phyloP scores from a whole-genome alignment of 2,329 filamentous ascomycete species.

The Gnomoniopsis sp. region DNA sequence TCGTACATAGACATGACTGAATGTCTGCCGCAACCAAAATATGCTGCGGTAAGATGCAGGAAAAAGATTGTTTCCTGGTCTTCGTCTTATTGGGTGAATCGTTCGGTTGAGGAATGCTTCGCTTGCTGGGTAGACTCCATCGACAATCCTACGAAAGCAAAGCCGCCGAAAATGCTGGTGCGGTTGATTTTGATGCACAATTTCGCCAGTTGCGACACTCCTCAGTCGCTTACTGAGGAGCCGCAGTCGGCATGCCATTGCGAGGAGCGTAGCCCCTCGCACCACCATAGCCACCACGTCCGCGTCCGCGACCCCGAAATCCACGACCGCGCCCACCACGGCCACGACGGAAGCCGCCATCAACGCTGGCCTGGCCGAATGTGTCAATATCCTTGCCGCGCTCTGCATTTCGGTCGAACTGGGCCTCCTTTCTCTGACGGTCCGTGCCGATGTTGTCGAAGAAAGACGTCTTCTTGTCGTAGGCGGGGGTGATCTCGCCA shows the following conservation, averaged over 20 bases:
- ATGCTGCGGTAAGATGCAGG: conserved; percentile 11
- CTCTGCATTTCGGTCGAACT: conserved; percentile 85
- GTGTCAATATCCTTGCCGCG: conserved; percentile 41
- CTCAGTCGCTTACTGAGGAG: conserved; percentile 5
- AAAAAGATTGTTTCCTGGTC: not conserved
- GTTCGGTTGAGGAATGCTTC: conserved; percentile 1
- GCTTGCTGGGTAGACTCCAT: not conserved
- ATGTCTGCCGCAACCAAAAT: not conserved
- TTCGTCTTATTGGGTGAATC: not conserved
- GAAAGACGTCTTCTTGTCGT: conserved; percentile 88
- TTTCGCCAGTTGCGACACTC: too few species aligned
- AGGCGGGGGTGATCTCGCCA: conserved; percentile 44
- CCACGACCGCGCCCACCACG: conserved; percentile 50
- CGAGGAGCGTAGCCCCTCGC: conserved; percentile 14
- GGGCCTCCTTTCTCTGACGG: conserved; percentile 82
- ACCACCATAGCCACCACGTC: conserved; percentile 29
- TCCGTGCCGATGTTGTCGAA: conserved; percentile 99
- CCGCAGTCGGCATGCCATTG: not conserved
- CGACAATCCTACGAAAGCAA: not conserved
- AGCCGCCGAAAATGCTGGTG: not conserved
- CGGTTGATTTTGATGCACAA: not conserved
- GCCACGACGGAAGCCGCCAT: conserved; percentile 75
- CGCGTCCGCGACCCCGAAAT: conserved; percentile 32
- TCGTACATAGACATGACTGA: conserved; percentile 9
- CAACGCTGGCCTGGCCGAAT: conserved; percentile 93